Percentiles rank a stretch among this genome's conserved stretches.
Evolutionary conservation across 108 stramenopile genomes (phyloP).

Genomic region (Fistulifera pelliculosa): DNA sequence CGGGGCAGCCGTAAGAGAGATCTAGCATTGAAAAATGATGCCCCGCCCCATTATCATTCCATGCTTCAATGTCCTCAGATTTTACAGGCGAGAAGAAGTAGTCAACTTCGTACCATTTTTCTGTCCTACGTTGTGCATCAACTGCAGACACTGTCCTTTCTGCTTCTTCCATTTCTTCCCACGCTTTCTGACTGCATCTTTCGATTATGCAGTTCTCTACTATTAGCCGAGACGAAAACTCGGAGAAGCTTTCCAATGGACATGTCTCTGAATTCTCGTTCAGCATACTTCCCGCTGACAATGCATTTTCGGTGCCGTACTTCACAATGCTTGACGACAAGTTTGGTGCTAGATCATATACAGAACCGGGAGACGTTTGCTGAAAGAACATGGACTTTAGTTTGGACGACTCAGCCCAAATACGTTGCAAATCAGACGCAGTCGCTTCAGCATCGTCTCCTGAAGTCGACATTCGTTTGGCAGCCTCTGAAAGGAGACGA

Average conservation of each 20-base stretch:
- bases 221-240: conserved; percentile 29
- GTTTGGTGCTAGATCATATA: conserved; percentile 55
- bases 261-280: conserved; percentile 48
- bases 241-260: conserved; percentile 33
- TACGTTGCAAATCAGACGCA: conserved; percentile 12
- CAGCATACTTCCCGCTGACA: conserved; percentile 64
- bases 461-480: conserved; percentile 5
- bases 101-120: conserved; percentile 76
- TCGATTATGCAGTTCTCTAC: conserved; percentile 73
- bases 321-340: conserved; percentile 38
- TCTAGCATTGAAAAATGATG: conserved; percentile 8
- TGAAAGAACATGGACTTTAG: conserved; percentile 60
- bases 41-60: background rate
- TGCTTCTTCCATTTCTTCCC: conserved; percentile 36
- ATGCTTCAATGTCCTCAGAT: conserved; percentile 7
- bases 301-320: conserved; percentile 60
- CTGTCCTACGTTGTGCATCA: conserved; percentile 24
- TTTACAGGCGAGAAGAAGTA: conserved; percentile 51
- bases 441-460: conserved; percentile 11
- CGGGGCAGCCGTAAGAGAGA: conserved; percentile 39
- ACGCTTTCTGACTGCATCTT: conserved; percentile 66
- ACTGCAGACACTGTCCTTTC: conserved; percentile 10
- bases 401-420: conserved; percentile 45
- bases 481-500: conserved; percentile 40
- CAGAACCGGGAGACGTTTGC: conserved; percentile 62